Base-by-base conservation (phyloP, 75 land plant species). In the Sequoia sempervirens region DNA sequence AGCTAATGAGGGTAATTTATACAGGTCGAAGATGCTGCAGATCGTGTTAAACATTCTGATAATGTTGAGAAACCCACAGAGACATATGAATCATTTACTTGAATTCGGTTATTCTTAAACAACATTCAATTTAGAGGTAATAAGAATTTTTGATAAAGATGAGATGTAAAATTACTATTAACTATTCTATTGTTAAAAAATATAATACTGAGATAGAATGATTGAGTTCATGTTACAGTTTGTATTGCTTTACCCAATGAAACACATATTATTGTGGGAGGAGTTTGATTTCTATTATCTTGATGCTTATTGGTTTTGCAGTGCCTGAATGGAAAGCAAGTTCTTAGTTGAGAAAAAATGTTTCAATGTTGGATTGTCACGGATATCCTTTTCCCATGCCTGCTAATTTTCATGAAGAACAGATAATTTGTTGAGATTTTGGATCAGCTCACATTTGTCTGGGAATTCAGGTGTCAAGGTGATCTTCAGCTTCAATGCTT, bases 11-110 rank as follows among this genome's bases (percentile, higher is more conserved):
- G 9, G 40, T 32, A 34, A 2, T 32, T 56, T 18, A 4, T 81
- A 34, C 82, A 81, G 82, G 69, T 81, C 13, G 13, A 53, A 56
- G 40, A 81, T 20, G 82, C 82, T 50, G 69, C 13, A 5, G 82
- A 81, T 20, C 68, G 82, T 54, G 82, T 81, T 47, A 58, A 81
- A 58, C 40, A 23, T 32, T 53, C 82, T 43, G 14, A 43, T 10
- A 12, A 23, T 26, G 13, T 11, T 23, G 66, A 61, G 23, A 37
- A 17, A 37, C 43, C 78, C 9, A 17, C 2, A 40, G 26, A 38
- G 40, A 18, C 26, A 20, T 18, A 75, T 40, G 78, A 23, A 38
- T 38, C 78, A 20, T 11, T 75, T 40, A 61, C 28, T 75, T 75
- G 78, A 75, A 40, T 18, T 38, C 26, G 18, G 50, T 11, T 47